Evolutionary conservation across 805 yeast genomes (phyloP).

Genomic region (Pichia thaimueangensis): DNA sequence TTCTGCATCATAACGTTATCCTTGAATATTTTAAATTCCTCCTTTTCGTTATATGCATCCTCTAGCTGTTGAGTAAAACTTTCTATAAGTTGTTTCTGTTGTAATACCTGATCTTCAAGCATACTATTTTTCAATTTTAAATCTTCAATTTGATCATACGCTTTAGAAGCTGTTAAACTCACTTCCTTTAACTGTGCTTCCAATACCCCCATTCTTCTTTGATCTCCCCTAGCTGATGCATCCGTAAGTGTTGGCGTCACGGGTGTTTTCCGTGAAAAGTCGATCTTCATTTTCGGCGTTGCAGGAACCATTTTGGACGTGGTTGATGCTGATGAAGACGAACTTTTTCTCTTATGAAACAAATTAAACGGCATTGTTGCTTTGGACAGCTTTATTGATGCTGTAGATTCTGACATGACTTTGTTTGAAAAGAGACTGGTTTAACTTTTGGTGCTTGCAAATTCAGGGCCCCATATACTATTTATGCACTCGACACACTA

Average conservation of each 20-base stretch:
- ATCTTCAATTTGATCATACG: slow-evolving; percentile 25
- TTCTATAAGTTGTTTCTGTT: slow-evolving; percentile 24
- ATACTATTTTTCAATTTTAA: slow-evolving; percentile 18
- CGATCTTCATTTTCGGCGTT: slow-evolving; percentile 8
- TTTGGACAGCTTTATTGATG: background rate
- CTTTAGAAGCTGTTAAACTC: slow-evolving; percentile 23
- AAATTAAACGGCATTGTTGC: slow-evolving; percentile 4
- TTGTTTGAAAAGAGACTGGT: too few species aligned
- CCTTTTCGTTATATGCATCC: slow-evolving; percentile 1
- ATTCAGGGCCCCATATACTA: too few species aligned
- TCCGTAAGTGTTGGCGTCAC: slow-evolving; percentile 19
- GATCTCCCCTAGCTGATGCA: slow-evolving; percentile 21
- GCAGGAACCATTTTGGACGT: slow-evolving; percentile 6
- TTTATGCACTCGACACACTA: too few species aligned
- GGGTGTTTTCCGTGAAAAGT: slow-evolving; percentile 2
- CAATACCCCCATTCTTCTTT: slow-evolving; percentile 18
- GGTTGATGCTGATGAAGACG: background rate
- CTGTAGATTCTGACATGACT: background rate
- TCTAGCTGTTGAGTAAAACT: slow-evolving; percentile 21
- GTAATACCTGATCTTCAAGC: slow-evolving; percentile 23
- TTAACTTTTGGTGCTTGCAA: too few species aligned
- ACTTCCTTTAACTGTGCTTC: slow-evolving; percentile 21
- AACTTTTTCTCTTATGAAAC: background rate
- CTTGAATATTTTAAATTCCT: slow-evolving; percentile 5
- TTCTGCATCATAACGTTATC: slow-evolving; percentile 8